Evolutionary conservation across 768 basidiomycete species (phyloP), one percentile per base, ranked within the genome.

Genomic region (Boletus pseudo-olivaceus): DNA sequence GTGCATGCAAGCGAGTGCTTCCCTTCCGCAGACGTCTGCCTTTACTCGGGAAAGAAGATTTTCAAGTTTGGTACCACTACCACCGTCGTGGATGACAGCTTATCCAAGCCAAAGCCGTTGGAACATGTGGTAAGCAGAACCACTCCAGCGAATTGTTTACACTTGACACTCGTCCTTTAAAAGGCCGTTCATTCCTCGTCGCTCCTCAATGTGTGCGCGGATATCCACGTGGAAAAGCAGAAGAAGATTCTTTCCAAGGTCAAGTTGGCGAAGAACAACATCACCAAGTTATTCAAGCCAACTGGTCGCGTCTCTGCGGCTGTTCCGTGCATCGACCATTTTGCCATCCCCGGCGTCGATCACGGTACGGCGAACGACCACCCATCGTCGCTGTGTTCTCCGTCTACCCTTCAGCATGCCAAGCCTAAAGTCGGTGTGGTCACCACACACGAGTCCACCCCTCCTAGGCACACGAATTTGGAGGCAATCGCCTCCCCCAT

Each of bases 211-310:
- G 27, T 5, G 30, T 15, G 46, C 42, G 17, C 26, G 2, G 40
- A 49, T 39, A 27, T 40, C 30, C 53, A n/a, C 7, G 29, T 15
- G 12, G 33, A 49, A 23, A 58, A 47, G 45, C 50, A 60, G 34
- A 57, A 38, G 30, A 53, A 34, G 44, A 34, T 59, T 34, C 7
- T 61, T 27, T 53, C 42, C 38, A 64, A 45, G 39, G 43, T 61
- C 41, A 53, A 47, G 41, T 54, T 29, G 1, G 56, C 50, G 40
- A 65, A 56, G 55, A 49, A 41, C 27, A 57, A 17, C 34, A 51
- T 65, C 20, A 14, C 35, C 40, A 62, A 49, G 46, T 41, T 65
- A 33, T 63, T 67, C 49, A 64, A 47, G 49, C 35, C 34, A 14
- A 33, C 42, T 19, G 12, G 38, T 37, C 51, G 46, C 30, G 30